Evolutionary conservation across 192 early-diverging fungal genomes (phyloP).

Genomic region (Coemansia sp.): DNA sequence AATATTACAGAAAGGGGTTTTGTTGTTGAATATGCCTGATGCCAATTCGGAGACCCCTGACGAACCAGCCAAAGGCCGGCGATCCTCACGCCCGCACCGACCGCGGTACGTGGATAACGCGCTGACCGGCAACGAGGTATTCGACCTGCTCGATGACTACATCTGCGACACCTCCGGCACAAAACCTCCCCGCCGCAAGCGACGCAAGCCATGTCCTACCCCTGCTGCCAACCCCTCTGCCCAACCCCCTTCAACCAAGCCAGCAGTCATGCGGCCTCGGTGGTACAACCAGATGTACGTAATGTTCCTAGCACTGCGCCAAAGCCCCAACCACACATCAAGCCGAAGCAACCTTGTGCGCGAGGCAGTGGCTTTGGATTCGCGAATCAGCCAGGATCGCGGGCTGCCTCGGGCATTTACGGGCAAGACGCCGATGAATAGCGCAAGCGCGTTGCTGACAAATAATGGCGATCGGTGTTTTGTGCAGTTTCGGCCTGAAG

Average conservation of each 20-base stretch:
- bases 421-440: conserved; percentile 85
- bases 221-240: not conserved
- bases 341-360: conserved; percentile 73
- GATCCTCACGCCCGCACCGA: conserved; percentile 33
- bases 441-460: conserved; percentile 72
- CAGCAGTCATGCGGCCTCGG: conserved; percentile 56
- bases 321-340: conserved; percentile 65
- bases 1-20: not conserved
- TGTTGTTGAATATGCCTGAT: not conserved
- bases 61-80: conserved; percentile 11
- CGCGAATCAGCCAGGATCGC: conserved; percentile 68
- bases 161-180: conserved; percentile 22
- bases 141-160: conserved; percentile 45
- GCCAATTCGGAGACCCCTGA: not conserved
- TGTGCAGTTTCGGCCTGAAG: conserved; percentile 67
- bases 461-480: conserved; percentile 77
- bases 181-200: conserved; percentile 13
- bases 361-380: conserved; percentile 74
- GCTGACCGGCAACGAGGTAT: conserved; percentile 47
- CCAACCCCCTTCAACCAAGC: not conserved
- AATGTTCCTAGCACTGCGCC: conserved; percentile 75
- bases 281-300: conserved; percentile 91
- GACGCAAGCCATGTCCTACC: conserved; percentile 11
- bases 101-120: conserved; percentile 39
- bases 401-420: conserved; percentile 78